Evolutionary conservation across 2,329 filamentous ascomycete species (phyloP), one percentile per base, ranked within the genome.

Genomic region (Cladophialophora psammophila): DNA sequence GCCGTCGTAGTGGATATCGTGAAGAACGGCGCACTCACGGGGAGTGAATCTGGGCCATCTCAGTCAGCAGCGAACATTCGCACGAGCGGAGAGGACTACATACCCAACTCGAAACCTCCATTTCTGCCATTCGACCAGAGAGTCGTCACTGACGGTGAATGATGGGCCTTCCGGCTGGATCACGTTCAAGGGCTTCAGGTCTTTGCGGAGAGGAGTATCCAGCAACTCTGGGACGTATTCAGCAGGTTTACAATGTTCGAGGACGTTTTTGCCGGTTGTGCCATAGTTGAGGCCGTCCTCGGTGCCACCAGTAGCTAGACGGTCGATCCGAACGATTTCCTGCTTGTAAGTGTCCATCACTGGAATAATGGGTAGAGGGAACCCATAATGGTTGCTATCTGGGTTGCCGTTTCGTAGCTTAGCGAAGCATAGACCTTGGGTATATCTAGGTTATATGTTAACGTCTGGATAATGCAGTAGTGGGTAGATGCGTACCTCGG

Each of bases 171-270:
- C 86, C 0, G 87, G 87, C 69, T 94, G 91, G 1, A 87, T 83
- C 59, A 94, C 88, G 71, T 92, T 87, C 74, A 93, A 85, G 4
- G 90, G 90, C 77, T 91, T 92, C 40, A 88, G 73, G 65, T 86
- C 86, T 38, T 81, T 77, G 13, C 87, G 79, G 15, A 81, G 72
- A 1, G 82, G 80, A 1, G 73, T 71, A 18, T 82, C 79, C 10
- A 88, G 79, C 7, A 89, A 77, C 73, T 81, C 80, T 0, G 80
- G 80, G 4, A 81, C 73, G 69, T 87, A 88, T 68, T 88, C 85
- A 0, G 81, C 80, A 5, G 78, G 75, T 35, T 78, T 77, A 73
- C 84, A 86, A 71, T 87, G 85, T 15, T 80, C 79, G 52, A 88
- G 84, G 18, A 82, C 75, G 75, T 83, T 77, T 71, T 81, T 64